These are phyloP conservation scores for Tylopilus sp. DNA, from an alignment of 1,284 basidiomycete species.

Conservation along the genomic window DNA sequence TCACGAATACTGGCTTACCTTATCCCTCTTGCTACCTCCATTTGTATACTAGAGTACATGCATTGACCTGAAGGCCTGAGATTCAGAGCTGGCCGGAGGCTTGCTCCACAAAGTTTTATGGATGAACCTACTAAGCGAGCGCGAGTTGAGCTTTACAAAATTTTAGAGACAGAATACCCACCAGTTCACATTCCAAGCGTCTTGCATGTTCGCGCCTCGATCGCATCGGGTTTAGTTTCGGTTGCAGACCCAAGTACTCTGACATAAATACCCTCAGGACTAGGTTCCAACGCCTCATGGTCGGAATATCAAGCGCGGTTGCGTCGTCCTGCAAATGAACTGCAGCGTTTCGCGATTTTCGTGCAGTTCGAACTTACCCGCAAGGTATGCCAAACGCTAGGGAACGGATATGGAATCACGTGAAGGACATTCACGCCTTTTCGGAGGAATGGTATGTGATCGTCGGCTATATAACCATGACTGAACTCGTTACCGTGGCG, in stretches of 20 bases:
- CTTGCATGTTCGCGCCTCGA: slow-evolving; percentile 9
- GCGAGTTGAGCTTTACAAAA: slow-evolving; percentile 2
- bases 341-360: background rate
- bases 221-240: slow-evolving; percentile 27
- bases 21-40: background rate
- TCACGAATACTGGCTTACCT: background rate
- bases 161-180: slow-evolving; percentile 14
- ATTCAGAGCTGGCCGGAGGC: background rate
- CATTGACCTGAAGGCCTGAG: background rate
- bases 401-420: slow-evolving; percentile 88
- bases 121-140: slow-evolving; percentile 22
- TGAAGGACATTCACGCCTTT: slow-evolving; percentile 89
- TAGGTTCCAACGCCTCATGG: slow-evolving; percentile 87
- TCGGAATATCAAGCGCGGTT: slow-evolving; percentile 79
- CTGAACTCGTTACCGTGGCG: slow-evolving; percentile 41
- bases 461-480: slow-evolving; percentile 79
- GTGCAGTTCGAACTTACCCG: slow-evolving; percentile 43
- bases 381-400: slow-evolving; percentile 86
- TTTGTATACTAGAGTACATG: slow-evolving; percentile 6
- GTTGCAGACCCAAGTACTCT: slow-evolving; percentile 82
- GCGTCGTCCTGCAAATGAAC: slow-evolving; percentile 72
- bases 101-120: background rate
- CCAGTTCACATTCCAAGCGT: slow-evolving; percentile 28
- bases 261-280: slow-evolving; percentile 85
- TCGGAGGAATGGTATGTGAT: slow-evolving; percentile 89